Evolutionary conservation across 495 filamentous ascomycete species (phyloP), one percentile per base, ranked within the genome.

Genomic region (Xylaria grammica): DNA sequence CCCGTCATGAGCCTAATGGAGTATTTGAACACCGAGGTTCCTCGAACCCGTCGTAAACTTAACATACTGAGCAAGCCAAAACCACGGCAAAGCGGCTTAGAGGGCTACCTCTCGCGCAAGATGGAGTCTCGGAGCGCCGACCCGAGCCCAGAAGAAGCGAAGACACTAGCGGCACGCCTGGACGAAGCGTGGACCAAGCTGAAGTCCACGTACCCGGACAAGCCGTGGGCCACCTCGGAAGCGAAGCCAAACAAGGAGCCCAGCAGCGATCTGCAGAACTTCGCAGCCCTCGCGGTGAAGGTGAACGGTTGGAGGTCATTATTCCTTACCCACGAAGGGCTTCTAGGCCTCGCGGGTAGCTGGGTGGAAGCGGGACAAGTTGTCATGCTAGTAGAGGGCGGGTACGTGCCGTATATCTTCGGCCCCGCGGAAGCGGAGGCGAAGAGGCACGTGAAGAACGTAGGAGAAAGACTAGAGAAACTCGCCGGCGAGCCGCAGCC

Each of bases 131-230:
- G 22, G 20, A 49, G 22, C 1, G 7, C 10, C 2, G 46, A 49
- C 1, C 46, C 46, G 6, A 49, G 22, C 46, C 13, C 13, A 13
- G 46, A 27, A 26, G 46, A 49, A 49, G 46, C 46, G 22, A 27
- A 49, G 46, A 49, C 4, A 27, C 46, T 27, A 13, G 46, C 22
- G 10, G n/a, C 22, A 11, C 13, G 46, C 20, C 22, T 49, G 9
- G 19, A 49, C 22, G 46, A 49, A 49, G 46, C 46, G 22, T 49
- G 46, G 46, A 19, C 46, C 27, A 49, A 49, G 46, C 46, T 49
- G 46, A 49, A 49, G 7, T 49, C 46, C 8, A 26, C 27, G 4
- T 49, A 49, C 22, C 46, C 46, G 8, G 22, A 49, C 27, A 49
- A 49, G 46, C 46, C 46, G 6, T 49, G 46, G 46, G 8, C 20